These are phyloP conservation scores for Kodamaea alishanica DNA, from an alignment of 1,139 yeast genomes.

Conservation along the genomic window DNA sequence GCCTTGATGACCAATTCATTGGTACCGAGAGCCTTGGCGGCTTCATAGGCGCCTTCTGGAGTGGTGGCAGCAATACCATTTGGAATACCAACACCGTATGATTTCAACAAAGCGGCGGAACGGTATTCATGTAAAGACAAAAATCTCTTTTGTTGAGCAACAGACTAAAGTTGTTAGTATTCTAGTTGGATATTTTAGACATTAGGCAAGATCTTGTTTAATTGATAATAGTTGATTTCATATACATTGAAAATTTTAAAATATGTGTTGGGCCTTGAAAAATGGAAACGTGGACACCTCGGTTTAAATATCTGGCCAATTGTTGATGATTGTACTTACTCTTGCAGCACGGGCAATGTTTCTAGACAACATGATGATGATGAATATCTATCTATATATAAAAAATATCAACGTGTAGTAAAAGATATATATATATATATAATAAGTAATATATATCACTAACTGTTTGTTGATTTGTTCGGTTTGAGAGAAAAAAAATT, in stretches of 20 bases:
- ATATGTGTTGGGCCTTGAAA: no score
- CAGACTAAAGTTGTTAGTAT: conserved; percentile 18
- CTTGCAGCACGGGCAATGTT: conserved; percentile 42
- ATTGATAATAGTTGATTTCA: no score
- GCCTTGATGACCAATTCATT: conserved; percentile 93
- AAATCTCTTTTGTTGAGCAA: conserved; percentile 49
- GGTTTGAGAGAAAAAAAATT: no score
- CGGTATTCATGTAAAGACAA: conserved; percentile 94
- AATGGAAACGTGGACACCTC: neutral
- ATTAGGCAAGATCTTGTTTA: no score
- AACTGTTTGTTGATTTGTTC: no score
- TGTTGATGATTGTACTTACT: conserved; percentile 30
- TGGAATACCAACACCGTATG: conserved; percentile 89
- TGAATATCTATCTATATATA: no score
- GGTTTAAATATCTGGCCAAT: neutral
- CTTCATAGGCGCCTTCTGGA: conserved; percentile 79
- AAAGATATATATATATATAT: no score
- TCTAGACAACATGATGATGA: conserved; percentile 35
- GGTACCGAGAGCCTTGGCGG: conserved; percentile 65
- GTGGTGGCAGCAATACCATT: conserved; percentile 88
- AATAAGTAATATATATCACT: no score
- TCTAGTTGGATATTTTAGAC: no score
- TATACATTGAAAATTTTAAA: no score
- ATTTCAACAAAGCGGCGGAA: conserved; percentile 80
- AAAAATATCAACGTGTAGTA: no score